A percentile compares a stretch with the other conserved stretches of the same genome.
Conservation (phyloP, 73 alveolate genomes). For the Paramecium tetraurelia region DNA sequence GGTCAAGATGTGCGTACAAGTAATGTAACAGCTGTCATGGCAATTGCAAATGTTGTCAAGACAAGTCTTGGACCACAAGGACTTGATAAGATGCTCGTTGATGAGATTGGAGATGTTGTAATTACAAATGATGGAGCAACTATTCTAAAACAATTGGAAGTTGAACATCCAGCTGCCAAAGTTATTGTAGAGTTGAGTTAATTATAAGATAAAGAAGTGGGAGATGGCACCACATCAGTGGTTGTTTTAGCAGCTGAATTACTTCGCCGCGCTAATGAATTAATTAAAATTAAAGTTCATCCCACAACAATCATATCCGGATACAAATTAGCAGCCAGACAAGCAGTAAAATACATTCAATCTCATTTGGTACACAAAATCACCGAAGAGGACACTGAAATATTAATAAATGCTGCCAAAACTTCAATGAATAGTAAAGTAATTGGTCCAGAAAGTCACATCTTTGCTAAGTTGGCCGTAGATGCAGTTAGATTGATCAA, state of each 20-base stretch:
- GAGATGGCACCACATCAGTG: constrained; percentile 99
- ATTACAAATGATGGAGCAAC: constrained; percentile 99
- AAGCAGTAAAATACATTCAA: constrained; percentile 86
- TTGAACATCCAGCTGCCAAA: constrained; percentile 99
- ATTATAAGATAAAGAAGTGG: constrained; percentile 96
- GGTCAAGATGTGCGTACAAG: constrained; percentile 94
- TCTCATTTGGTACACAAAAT: constrained; percentile 77
- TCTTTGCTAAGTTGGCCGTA: constrained; percentile 92
- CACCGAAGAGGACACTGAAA: constrained; percentile 84
- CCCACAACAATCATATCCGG: constrained; percentile 98
- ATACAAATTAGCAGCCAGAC: constrained; percentile 85
- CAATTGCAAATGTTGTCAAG: constrained; percentile 93
- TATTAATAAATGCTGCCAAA: constrained; percentile 89
- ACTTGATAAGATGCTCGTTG: constrained; percentile 99
- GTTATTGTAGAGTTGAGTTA: constrained; percentile 97
- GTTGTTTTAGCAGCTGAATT: constrained; percentile 98
- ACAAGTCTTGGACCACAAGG: constrained; percentile 99
- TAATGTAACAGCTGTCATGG: constrained; percentile 87
- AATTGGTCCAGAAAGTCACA: constrained; percentile 85
- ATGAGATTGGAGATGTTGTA: constrained; percentile 98
- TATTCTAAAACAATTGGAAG: constrained; percentile 91
- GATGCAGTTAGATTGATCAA: constrained; percentile 72
- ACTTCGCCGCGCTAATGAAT: constrained; percentile 96
- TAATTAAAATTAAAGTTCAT: constrained; percentile 96
- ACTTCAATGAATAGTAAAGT: constrained; percentile 91